Conservation (phyloP, 805 yeast species). For the Saccharomycodes ludwigii region DNA sequence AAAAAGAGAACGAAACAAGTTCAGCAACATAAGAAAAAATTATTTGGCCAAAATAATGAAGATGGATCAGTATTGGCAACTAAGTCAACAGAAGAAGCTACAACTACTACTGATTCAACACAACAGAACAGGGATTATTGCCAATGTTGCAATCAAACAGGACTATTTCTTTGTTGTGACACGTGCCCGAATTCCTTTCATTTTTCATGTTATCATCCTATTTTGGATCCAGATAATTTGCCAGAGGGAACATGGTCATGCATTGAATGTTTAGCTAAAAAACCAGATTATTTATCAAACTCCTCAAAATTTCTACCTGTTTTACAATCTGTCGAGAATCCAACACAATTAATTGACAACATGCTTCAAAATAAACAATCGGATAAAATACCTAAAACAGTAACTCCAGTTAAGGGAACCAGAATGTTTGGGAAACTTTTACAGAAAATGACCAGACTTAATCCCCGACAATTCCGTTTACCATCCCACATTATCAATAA, state of each 20-base stretch:
- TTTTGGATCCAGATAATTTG: constrained; percentile 54
- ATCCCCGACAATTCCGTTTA: too few species aligned
- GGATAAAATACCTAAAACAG: too few species aligned
- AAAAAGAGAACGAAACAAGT: constrained; percentile 6
- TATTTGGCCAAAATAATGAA: constrained; percentile 30
- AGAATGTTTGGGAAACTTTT: too few species aligned
- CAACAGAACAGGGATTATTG: constrained; percentile 76
- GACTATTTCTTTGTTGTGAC: constrained; percentile 87
- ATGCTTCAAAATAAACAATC: too few species aligned
- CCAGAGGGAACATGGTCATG: constrained; percentile 93
- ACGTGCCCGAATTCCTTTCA: constrained; percentile 88
- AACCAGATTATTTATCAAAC: too few species aligned
- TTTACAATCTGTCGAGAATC: too few species aligned
- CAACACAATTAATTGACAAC: too few species aligned
- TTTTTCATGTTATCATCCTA: constrained; percentile 85
- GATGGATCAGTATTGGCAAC: constrained; percentile 19
- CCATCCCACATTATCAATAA: too few species aligned
- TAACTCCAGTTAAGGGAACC: too few species aligned
- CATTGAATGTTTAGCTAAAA: constrained; percentile 51
- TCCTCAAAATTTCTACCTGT: constrained; percentile 26
- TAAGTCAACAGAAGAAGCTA: constrained; percentile 19
- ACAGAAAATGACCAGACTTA: too few species aligned
- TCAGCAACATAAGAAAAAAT: constrained; percentile 24
- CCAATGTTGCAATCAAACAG: constrained; percentile 80
- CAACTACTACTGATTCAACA: constrained; percentile 21